phyloP scores from a whole-genome alignment of 169 alveolate genomes.

The Amoebophrya sp. region DNA sequence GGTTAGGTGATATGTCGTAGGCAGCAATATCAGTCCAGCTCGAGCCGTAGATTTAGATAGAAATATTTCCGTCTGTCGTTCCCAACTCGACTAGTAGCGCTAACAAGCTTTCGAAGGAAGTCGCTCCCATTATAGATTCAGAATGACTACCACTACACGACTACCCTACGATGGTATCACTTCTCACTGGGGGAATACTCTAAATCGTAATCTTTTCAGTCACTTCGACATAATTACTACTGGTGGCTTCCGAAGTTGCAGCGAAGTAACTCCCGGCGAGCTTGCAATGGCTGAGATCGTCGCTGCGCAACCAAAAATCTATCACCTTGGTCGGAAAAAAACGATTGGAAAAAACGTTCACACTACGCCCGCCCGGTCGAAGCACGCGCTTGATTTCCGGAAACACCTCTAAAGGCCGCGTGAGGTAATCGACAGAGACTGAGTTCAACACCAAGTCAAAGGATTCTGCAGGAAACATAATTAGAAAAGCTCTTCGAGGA shows the following conservation, averaged over 20 bases:
- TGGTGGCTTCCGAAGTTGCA: too few relatives aligned
- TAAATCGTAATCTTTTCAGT: too few relatives aligned
- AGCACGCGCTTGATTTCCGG: neutral
- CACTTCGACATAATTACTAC: too few relatives aligned
- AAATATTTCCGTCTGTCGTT: too few relatives aligned
- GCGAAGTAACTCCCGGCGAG: neutral
- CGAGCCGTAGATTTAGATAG: too few relatives aligned
- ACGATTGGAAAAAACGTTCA: neutral
- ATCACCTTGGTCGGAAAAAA: conserved; percentile 10
- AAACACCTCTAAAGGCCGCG: neutral
- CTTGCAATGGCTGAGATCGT: neutral
- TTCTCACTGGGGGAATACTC: too few relatives aligned
- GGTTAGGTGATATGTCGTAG: neutral
- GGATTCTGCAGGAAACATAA: neutral
- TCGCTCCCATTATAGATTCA: too few relatives aligned
- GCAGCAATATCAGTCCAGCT: neutral
- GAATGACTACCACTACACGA: too few relatives aligned
- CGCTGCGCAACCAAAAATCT: neutral
- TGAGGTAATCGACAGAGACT: neutral
- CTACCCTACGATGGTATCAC: too few relatives aligned
- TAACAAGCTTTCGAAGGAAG: too few relatives aligned
- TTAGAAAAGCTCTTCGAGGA: too few relatives aligned
- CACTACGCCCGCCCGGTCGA: neutral
- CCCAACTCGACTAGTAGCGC: too few relatives aligned
- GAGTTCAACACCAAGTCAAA: neutral